Base-by-base conservation (phyloP, 2,329 filamentous ascomycete genomes). In the Diaporthe ilicicola region DNA sequence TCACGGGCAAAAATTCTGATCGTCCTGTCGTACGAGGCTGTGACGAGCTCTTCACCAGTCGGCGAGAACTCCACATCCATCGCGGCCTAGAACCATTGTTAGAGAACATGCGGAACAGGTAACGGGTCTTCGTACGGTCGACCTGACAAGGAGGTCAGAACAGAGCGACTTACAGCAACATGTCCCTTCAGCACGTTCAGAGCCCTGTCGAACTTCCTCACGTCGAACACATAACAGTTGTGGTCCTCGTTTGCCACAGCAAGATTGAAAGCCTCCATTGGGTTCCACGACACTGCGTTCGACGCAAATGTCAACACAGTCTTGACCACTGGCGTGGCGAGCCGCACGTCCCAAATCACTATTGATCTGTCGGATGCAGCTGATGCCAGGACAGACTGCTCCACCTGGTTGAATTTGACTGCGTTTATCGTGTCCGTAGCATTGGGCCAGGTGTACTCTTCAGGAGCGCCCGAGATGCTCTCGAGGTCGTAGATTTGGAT, bases 31-130 rank as follows among this genome's bases (percentile, higher is more conserved):
- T 96, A 97, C 0, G 92, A 94, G 6, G 94, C 96, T 17, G 92
- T 94, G 24, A 98, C 94, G 55, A 99, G 89, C 80, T 98, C 95
- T 80, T 98, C 93, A 72, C 96, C 96, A 0, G 96, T 98, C 0
- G 96, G 95, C 61, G 92, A 95, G 82, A 95, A 99, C 78, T 98
- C 94, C 50, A 99, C 92, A 80, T 97, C 95, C 94, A 98, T 98
- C 29, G 98, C 95, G 24, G 96, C 96, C 59, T 72, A 32, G 3
- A 9, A 8, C 37, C 4, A 46, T 27, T 17, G 56, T 53, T 17
- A 55, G 51, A 13, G 13, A 7, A 34, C 42, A 34, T 50, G n/a
- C 19, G 29, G 15, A 6, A 13, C 32, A 12, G 19, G 5, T 1
- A 13, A 8, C 7, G 37, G 7, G 27, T 12, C 13, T 37, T 24